Base-by-base conservation (phyloP, 495 filamentous ascomycete species). In the Pyrenula aspistea region DNA sequence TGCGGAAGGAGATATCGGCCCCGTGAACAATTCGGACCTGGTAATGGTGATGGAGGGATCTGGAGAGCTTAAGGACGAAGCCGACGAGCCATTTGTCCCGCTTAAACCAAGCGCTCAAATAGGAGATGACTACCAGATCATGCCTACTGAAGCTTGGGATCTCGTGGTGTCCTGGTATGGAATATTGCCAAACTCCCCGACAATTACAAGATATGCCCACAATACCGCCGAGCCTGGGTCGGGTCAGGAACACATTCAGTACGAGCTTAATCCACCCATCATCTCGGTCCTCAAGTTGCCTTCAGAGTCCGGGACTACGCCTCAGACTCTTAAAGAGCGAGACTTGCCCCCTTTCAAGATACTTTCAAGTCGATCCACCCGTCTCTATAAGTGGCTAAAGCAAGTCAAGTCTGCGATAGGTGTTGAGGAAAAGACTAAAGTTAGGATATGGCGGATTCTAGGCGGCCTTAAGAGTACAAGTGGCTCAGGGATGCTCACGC, bases 281-380 rank as follows among this genome's bases (percentile, higher is more conserved):
- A 88, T 95, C 70, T 91, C 85, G 1, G 79, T 98, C 49, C 81
- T 94, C 61, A 90, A 91, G 59, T 73, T 97, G 10, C 78, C 80
- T 61, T 78, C 79, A 57, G 74, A 76, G 20, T 66, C 72, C n/a
- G 77, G 68, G 10, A 80, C 77, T n/a, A 79, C 84, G 2, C 73
- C 77, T 12, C 76, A 84, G 58, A 66, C 75, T 1, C 62, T 88
- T 57, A 82, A 83, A 57, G 74, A 78, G 61, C 84, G 81, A 62
- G 77, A 73, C 21, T 69, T 76, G 11, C 73, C 77, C 10, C 80
- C 86, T 0, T 72, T 80, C 19, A 78, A 72, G 58, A 65, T 89
- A 19, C 75, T 92, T 24, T 81, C 85, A 12, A 91, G 86, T 60
- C 79, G 85, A 57, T 80, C 80, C 23, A 80, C 77, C 22, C 73